These are phyloP conservation scores for Gynandropsis gynandra DNA, from an alignment of 345 rosid species.

Conservation along the genomic window DNA sequence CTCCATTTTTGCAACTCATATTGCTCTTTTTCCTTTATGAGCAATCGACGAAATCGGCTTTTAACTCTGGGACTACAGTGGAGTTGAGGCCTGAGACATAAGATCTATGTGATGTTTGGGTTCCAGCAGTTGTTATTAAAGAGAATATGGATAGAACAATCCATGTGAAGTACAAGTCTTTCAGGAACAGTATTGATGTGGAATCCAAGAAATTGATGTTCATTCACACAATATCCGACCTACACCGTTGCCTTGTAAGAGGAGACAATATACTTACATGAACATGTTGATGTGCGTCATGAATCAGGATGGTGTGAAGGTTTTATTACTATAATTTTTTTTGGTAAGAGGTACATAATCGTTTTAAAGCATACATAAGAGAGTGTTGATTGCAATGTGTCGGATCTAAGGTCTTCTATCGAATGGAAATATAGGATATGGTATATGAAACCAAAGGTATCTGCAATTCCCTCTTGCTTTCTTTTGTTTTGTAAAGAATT, in stretches of 20 bases:
- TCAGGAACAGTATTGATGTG: slow-evolving; percentile 23
- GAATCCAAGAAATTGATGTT: slow-evolving; percentile 23
- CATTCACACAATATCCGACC: slow-evolving; percentile 40
- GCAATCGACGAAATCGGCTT: slow-evolving; percentile 34
- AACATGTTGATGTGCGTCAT: slow-evolving; percentile 39
- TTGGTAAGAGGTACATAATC: slow-evolving; percentile 39
- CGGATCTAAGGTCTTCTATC: slow-evolving; percentile 45
- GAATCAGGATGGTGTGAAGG: slow-evolving; percentile 54
- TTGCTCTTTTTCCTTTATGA: slow-evolving; percentile 19
- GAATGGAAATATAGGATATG: slow-evolving; percentile 53
- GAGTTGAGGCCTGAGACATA: too few species aligned
- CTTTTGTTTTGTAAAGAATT: too few species aligned
- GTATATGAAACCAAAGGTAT: slow-evolving; percentile 43
- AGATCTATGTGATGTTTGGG: too few species aligned
- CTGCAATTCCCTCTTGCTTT: slow-evolving; percentile 2
- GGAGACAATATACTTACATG: slow-evolving; percentile 39
- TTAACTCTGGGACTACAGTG: too few species aligned
- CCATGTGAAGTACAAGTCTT: too few species aligned
- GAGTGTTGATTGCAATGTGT: slow-evolving; percentile 28
- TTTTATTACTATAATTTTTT: slow-evolving; percentile 39
- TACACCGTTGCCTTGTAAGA: slow-evolving; percentile 31
- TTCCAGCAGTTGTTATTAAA: too few species aligned
- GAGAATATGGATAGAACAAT: too few species aligned
- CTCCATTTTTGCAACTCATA: not conserved
- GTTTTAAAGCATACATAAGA: slow-evolving; percentile 35